Evolutionary conservation across 768 basidiomycete genomes (phyloP).

Genomic region (Collybia nuda): DNA sequence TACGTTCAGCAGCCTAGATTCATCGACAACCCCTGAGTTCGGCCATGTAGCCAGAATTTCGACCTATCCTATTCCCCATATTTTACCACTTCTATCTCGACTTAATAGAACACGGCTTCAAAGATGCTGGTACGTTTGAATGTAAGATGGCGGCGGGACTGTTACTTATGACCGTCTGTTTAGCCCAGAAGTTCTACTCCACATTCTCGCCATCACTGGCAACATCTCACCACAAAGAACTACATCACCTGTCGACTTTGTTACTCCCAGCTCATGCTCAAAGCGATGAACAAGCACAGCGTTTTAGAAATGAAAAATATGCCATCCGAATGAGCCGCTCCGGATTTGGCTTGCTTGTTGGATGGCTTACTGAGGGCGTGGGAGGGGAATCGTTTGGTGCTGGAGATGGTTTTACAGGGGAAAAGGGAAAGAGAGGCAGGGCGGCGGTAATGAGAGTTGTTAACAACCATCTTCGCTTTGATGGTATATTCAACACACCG

Average conservation of each 20-base stretch:
- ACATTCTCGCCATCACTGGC: conserved; percentile 70
- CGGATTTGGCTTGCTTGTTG: conserved; percentile 87
- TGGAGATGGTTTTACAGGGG: conserved; percentile 77
- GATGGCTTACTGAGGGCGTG: conserved; percentile 94
- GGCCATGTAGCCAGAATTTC: conserved; percentile 77
- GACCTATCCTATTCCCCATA: conserved; percentile 91
- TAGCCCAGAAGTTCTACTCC: conserved; percentile 75
- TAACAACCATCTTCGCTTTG: conserved; percentile 89
- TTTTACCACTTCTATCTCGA: conserved; percentile 98
- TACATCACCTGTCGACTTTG: conserved; percentile 80
- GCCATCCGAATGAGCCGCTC: conserved; percentile 86
- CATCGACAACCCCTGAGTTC: conserved; percentile 4
- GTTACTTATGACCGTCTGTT: conserved; percentile 12
- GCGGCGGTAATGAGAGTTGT: conserved; percentile 92
- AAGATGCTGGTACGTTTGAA: conserved; percentile 73
- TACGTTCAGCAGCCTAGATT: conserved; percentile 30
- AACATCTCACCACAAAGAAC: conserved; percentile 60
- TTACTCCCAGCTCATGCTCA: conserved; percentile 83
- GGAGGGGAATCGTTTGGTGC: conserved; percentile 83
- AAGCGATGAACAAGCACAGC: conserved; percentile 77
- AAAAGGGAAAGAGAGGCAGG: conserved; percentile 81
- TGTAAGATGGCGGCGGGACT: conserved; percentile 1
- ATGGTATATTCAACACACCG: conserved; percentile 52
- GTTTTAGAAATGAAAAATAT: conserved; percentile 91
- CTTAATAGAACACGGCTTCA: conserved; percentile 86